Conservation (phyloP, 768 basidiomycete genomes). For the Kondoa subrosea region DNA sequence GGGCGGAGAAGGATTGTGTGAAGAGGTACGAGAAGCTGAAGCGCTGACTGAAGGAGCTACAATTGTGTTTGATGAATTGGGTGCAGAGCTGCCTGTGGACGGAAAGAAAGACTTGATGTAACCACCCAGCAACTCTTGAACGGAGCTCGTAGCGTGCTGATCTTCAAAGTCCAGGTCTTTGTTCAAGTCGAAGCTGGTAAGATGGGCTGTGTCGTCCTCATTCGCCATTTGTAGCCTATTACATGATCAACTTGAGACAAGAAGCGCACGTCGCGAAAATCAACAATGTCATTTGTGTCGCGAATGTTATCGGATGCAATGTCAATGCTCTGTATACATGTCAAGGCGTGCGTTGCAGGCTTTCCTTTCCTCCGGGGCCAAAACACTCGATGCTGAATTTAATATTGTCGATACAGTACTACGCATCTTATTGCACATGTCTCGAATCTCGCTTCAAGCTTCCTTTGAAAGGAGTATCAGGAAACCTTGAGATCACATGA, state of each 20-base stretch:
- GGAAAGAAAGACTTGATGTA: constrained; percentile 9
- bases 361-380: no score
- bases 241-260: no score
- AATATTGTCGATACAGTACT: no score
- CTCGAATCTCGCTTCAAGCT: background rate
- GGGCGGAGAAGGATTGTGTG: background rate
- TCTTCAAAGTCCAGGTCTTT: background rate
- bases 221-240: no score
- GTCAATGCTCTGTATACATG: no score
- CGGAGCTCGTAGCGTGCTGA: background rate
- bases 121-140: background rate
- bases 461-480: background rate
- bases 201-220: background rate
- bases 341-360: no score
- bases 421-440: no score
- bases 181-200: background rate
- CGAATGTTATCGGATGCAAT: no score
- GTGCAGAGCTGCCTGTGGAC: background rate
- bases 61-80: background rate
- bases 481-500: background rate
- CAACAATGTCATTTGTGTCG: no score
- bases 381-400: no score
- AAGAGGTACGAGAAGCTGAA: background rate
- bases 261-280: no score
- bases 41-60: background rate